Conservation (phyloP, 306 rosid genomes). For the Cucurbita maxima region DNA sequence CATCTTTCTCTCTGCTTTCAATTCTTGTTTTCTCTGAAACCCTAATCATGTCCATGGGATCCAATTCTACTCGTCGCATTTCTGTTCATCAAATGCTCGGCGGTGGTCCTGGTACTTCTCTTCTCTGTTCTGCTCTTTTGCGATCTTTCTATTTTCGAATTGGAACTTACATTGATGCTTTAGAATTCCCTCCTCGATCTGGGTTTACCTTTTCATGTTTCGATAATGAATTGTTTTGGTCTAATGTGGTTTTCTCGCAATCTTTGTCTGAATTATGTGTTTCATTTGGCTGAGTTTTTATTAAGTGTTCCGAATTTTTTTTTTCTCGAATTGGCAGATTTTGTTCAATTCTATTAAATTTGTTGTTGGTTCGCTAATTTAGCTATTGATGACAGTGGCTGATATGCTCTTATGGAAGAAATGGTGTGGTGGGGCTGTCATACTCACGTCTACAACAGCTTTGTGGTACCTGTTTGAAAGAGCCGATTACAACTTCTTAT, state of each 20-base stretch:
- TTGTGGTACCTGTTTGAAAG: constrained; percentile 78
- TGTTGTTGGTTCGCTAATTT: background rate
- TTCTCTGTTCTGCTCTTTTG: background rate
- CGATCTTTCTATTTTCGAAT: background rate
- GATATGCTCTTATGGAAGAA: constrained; percentile 86
- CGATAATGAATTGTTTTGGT: background rate
- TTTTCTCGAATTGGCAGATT: background rate
- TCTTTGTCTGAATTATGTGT: background rate
- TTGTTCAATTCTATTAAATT: background rate
- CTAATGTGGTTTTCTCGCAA: background rate
- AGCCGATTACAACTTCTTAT: constrained; percentile 68
- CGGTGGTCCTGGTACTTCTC: constrained; percentile 52
- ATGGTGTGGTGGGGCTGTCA: constrained; percentile 46
- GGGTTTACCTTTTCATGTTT: background rate
- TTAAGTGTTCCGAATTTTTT: background rate
- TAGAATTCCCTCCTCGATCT: background rate
- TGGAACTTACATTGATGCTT: background rate
- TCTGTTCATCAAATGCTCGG: constrained; percentile 72
- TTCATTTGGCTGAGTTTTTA: background rate
- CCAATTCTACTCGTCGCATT: constrained; percentile 30
- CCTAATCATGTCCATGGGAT: constrained; percentile 58
- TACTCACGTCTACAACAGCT: constrained; percentile 43
- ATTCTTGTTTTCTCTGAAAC: constrained; percentile 10
- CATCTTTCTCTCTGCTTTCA: constrained; percentile 1
- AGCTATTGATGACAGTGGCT: constrained; percentile 41